These are phyloP conservation scores for Boletellus emodensis DNA, from an alignment of 768 basidiomycete genomes.

Conservation along the genomic window DNA sequence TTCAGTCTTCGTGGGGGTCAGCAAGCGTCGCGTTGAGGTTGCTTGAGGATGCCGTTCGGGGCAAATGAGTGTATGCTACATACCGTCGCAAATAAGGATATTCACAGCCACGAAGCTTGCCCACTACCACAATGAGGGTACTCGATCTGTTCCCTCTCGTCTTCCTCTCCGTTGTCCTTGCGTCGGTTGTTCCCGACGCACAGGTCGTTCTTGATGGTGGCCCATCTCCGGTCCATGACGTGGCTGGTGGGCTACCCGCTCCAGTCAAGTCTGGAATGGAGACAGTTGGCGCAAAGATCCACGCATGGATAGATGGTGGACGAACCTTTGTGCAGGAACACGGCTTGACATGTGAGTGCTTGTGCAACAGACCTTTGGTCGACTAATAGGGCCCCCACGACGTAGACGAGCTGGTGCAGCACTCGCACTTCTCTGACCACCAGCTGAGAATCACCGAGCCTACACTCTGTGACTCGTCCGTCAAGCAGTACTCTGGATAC, in stretches of 20 bases:
- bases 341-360: constrained; percentile 61
- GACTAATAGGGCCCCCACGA: constrained; percentile 1
- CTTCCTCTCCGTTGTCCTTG: constrained; percentile 33
- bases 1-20: constrained; percentile 62
- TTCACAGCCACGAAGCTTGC: neutral
- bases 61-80: neutral
- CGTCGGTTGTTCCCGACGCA: constrained; percentile 37
- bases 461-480: constrained; percentile 71
- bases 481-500: constrained; percentile 76
- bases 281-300: constrained; percentile 44
- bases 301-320: constrained; percentile 64
- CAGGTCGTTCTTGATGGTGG: constrained; percentile 43
- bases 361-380: neutral
- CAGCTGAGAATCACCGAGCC: constrained; percentile 64
- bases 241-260: constrained; percentile 36
- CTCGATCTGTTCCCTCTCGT: constrained; percentile 33
- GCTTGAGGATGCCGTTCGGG: constrained; percentile 39
- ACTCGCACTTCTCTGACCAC: constrained; percentile 48
- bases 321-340: constrained; percentile 67
- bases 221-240: constrained; percentile 17
- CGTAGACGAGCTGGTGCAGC: constrained; percentile 61
- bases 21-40: constrained; percentile 48
- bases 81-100: neutral
- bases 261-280: constrained; percentile 39
- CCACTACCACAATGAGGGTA: constrained; percentile 37